phyloP scores from a whole-genome alignment of 345 rosid species.

The Camelina neglecta region DNA sequence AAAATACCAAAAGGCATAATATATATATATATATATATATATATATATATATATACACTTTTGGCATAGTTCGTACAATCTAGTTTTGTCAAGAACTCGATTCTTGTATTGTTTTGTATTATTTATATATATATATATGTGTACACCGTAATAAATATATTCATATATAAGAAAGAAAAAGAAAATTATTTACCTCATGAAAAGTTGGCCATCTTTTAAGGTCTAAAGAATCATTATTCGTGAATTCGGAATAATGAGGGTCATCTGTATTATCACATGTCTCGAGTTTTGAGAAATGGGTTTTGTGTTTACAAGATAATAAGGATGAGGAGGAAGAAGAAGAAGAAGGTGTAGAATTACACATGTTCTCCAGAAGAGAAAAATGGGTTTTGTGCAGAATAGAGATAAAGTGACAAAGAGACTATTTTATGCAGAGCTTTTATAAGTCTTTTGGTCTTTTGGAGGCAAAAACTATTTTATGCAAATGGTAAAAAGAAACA shows the following conservation, averaged over 20 bases:
- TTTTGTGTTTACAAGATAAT: conserved; percentile 47
- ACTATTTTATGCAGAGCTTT: conserved; percentile 14
- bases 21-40: too few relatives aligned
- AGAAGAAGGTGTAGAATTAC: conserved; percentile 65
- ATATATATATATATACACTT: neutral
- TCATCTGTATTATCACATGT: conserved; percentile 38
- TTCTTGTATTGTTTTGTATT: neutral
- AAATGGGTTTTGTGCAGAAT: conserved; percentile 5
- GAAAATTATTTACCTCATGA: conserved; percentile 58
- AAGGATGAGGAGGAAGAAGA: conserved; percentile 59
- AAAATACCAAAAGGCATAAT: neutral
- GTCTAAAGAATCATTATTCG: conserved; percentile 48
- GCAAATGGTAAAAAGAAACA: conserved; percentile 22
- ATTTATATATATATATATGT: neutral
- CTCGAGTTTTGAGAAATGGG: conserved; percentile 54
- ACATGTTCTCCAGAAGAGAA: conserved; percentile 50
- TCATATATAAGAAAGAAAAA: neutral
- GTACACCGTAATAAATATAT: neutral
- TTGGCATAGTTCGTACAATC: neutral
- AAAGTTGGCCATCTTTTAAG: conserved; percentile 81
- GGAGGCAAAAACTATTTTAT: conserved; percentile 29
- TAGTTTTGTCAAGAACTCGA: conserved; percentile 6
- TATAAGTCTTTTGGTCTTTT: conserved; percentile 35
- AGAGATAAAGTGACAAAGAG: conserved; percentile 27
- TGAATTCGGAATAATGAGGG: conserved; percentile 40